Evolutionary conservation across 2,329 filamentous ascomycete genomes (phyloP), one percentile per base, ranked within the genome.

Genomic region (Helotiales sp.): DNA sequence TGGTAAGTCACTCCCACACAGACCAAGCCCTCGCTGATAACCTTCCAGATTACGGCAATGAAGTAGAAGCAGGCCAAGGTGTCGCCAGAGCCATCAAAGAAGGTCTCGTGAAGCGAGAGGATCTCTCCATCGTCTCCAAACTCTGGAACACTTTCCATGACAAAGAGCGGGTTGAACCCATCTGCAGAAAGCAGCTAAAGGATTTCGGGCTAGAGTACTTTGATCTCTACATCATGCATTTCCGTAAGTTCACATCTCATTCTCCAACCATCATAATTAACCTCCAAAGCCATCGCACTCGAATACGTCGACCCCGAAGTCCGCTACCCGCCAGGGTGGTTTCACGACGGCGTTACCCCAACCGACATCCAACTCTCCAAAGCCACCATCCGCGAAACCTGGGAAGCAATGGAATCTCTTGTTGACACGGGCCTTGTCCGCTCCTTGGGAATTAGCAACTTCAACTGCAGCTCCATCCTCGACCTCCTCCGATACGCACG

Each of bases 101-200:
- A 11, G 90, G 91, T 54, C 79, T 93, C 67, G 91, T 93, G 74
- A 92, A 89, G 83, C 90, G 92, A 68, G 88, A 91, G 79, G 92
- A 97, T 30, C 90, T 96, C 78, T 96, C 96, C 87, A 89, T 97
- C 78, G 91, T 93, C 70, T 93, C 91, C 80, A 97, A 96, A 86
- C 89, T 96, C 65, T 96, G 93, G 93, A 93, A 94, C 83, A 90
- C 89, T 71, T 96, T 93, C 87, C 92, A 96, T 83, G 90, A 94
- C 77, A 84, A 84, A 74, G 89, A 94, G 73, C 86, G 86, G 72
- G 91, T 93, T 70, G 87, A 90, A 81, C 88, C 88, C 64, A 93
- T 95, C 77, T 86, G 85, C 80, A 87, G 87, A 79, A 89, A 89
- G 77, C 91, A 93, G 82, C 87, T 93, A 71, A 85, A 87, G 73